Evolutionary conservation across 2,329 filamentous ascomycete species (phyloP).

Genomic region (Alternaria gansuensis): DNA sequence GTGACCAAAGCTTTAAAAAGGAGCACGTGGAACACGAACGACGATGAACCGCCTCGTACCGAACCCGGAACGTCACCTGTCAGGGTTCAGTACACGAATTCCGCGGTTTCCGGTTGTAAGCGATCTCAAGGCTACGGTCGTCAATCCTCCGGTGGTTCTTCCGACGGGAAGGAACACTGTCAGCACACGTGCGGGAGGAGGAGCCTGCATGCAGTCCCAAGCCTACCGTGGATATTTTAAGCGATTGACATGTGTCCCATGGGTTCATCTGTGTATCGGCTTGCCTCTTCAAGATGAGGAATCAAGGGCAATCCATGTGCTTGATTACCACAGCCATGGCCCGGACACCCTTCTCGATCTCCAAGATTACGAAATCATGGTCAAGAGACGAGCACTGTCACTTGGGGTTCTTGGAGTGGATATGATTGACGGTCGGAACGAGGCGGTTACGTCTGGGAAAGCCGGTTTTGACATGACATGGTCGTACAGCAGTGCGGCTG

Average conservation of each 20-base stretch:
- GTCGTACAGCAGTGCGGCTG: conserved; percentile 12
- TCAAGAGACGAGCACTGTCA: conserved; percentile 8
- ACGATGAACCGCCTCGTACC: conserved; percentile 12
- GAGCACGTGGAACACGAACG: conserved; percentile 13
- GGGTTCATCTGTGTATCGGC: conserved; percentile 13
- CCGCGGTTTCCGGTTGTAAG: conserved; percentile 13
- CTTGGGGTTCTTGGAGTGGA: conserved; percentile 10
- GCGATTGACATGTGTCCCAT: conserved; percentile 13
- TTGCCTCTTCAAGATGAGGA: conserved; percentile 15
- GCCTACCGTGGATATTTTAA: conserved; percentile 9
- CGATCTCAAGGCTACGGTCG: conserved; percentile 9
- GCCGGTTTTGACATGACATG: conserved; percentile 17
- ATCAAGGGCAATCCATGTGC: conserved; percentile 15
- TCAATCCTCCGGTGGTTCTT: conserved; percentile 21
- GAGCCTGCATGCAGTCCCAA: conserved; percentile 7
- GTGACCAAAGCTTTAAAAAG: conserved; percentile 14
- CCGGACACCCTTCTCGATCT: conserved; percentile 18
- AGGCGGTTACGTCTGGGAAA: conserved; percentile 7
- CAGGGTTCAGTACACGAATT: conserved; percentile 9
- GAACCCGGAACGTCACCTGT: conserved; percentile 4
- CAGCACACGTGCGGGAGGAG: conserved; percentile 17
- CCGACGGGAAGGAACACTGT: conserved; percentile 16
- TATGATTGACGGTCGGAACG: conserved; percentile 11
- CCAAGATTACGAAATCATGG: conserved; percentile 14
- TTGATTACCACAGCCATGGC: conserved; percentile 15